A percentile compares a stretch with the other conserved stretches of the same genome.
Evolutionary conservation across 83 land plant genomes (phyloP).

Genomic region (Thuja plicata): DNA sequence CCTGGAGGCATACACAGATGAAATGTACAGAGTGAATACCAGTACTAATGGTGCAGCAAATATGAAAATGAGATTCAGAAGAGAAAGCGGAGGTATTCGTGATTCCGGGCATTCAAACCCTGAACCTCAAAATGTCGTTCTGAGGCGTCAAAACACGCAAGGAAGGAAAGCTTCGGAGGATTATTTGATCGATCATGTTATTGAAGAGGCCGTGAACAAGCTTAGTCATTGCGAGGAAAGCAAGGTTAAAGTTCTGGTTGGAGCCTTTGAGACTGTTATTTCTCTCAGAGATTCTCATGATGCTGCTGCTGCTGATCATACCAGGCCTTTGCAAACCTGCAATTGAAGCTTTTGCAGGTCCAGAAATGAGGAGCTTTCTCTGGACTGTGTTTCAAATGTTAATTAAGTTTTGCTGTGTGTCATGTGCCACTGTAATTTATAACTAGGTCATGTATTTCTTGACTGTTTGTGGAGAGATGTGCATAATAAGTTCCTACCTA

Average conservation of each 20-base stretch:
- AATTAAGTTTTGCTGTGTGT: neutral
- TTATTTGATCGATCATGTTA: conserved; percentile 6
- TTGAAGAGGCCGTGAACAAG: conserved; percentile 7
- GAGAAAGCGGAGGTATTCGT: neutral
- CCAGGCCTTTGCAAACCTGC: neutral
- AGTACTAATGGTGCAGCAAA: neutral
- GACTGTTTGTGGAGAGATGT: neutral
- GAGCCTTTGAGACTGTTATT: conserved; percentile 12
- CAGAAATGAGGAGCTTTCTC: neutral
- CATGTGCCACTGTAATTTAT: neutral
- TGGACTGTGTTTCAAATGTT: neutral
- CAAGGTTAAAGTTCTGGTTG: conserved; percentile 12
- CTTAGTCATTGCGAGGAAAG: neutral
- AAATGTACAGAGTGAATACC: neutral
- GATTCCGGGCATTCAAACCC: neutral
- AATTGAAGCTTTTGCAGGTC: neutral
- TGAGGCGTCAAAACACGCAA: neutral
- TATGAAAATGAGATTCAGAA: neutral
- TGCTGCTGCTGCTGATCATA: neutral
- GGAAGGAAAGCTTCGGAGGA: conserved; percentile 2
- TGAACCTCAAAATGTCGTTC: neutral
- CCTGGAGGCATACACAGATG: neutral
- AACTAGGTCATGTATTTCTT: neutral
- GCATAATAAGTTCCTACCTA: neutral
- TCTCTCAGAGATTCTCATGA: neutral